Evolutionary conservation across 257 asterid species (phyloP).

Genomic region (Ilex aquifolium): DNA sequence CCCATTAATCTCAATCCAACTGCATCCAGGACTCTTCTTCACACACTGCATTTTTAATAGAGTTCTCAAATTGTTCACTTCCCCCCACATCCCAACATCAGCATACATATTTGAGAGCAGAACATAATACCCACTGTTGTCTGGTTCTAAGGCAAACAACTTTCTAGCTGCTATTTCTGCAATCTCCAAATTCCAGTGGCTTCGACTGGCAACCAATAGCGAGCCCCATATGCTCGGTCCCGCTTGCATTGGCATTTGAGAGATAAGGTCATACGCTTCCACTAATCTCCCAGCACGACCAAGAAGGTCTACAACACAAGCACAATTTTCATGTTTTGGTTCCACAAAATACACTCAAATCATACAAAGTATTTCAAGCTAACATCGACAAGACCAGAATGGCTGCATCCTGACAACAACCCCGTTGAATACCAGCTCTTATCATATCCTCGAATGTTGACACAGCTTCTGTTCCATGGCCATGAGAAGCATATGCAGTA

Average conservation of each 20-base stretch:
- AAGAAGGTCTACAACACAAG: conserved; percentile 69
- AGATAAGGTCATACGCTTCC: conserved; percentile 54
- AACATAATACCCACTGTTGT: conserved; percentile 60
- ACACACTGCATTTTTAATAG: conserved; percentile 37
- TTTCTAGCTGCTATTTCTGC: conserved; percentile 71
- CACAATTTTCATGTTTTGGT: conserved; percentile 61
- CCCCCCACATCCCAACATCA: conserved; percentile 81
- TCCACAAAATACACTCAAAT: conserved; percentile 36
- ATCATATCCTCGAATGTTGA: conserved; percentile 54
- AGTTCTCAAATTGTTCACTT: conserved; percentile 48
- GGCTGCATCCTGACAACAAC: conserved; percentile 72
- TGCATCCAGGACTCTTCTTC: conserved; percentile 78
- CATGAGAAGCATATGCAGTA: conserved; percentile 72
- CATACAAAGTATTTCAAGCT: conserved; percentile 68
- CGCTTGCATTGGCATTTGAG: conserved; percentile 64
- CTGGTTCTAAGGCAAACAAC: conserved; percentile 61
- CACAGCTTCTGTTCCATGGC: conserved; percentile 50
- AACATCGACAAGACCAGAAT: conserved; percentile 74
- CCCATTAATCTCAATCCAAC: conserved; percentile 72
- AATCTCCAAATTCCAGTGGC: conserved; percentile 66
- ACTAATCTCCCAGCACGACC: conserved; percentile 74
- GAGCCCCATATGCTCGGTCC: conserved; percentile 86
- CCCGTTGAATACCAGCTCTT: conserved; percentile 55
- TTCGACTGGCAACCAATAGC: conserved; percentile 58
- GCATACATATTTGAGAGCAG: conserved; percentile 85